phyloP scores from a whole-genome alignment of 495 filamentous ascomycete genomes.

The Talaromyces nanjingensis region DNA sequence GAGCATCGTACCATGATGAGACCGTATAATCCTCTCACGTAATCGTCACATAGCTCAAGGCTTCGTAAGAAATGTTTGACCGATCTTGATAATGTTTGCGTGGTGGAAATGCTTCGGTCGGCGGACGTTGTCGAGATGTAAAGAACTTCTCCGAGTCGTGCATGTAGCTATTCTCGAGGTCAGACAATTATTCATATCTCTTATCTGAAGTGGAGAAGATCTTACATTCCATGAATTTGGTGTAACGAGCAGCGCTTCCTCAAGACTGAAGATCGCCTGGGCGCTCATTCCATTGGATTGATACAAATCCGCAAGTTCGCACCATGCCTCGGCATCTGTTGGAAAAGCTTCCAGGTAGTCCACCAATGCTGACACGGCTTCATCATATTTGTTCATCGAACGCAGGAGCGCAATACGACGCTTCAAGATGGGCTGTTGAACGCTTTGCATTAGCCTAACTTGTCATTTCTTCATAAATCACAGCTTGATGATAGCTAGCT shows the following conservation, averaged over 20 bases:
- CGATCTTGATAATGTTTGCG: conserved; percentile 57
- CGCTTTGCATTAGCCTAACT: background rate
- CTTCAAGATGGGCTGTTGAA: conserved; percentile 69
- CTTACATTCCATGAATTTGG: conserved; percentile 94
- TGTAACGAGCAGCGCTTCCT: conserved; percentile 81
- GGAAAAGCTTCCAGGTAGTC: conserved; percentile 74
- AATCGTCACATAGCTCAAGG: conserved; percentile 88
- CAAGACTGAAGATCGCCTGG: conserved; percentile 82
- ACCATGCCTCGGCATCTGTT: conserved; percentile 91
- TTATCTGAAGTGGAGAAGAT: conserved; percentile 13
- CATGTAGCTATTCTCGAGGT: conserved; percentile 59
- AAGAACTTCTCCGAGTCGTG: conserved; percentile 74
- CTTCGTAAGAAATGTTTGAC: conserved; percentile 80
- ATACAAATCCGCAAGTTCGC: conserved; percentile 84
- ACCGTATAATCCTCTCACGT: conserved; percentile 87
- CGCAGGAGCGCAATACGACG: conserved; percentile 74
- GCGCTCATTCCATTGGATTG: conserved; percentile 63
- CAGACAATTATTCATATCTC: conserved; percentile 15
- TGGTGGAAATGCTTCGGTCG: conserved; percentile 27
- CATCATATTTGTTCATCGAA: conserved; percentile 57
- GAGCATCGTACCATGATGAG: conserved; percentile 60
- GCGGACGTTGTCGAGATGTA: conserved; percentile 57
- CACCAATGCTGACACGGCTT: conserved; percentile 68
- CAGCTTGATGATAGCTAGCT: conserved; percentile 25
- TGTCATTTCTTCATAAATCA: background rate